These are phyloP conservation scores for Aspergillus ellipticus DNA, from an alignment of 495 filamentous ascomycete genomes.

Conservation along the genomic window DNA sequence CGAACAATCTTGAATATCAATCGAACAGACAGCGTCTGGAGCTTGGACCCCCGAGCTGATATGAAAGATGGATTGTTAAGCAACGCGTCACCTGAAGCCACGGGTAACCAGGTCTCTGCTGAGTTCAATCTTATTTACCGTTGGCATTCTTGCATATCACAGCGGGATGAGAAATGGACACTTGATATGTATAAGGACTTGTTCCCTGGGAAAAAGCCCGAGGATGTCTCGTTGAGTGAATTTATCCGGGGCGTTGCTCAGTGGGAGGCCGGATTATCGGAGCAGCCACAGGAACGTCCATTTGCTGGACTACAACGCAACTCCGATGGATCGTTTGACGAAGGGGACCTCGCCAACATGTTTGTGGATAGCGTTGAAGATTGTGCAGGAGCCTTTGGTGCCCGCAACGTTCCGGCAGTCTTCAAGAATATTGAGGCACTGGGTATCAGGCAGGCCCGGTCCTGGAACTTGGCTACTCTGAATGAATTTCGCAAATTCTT, in stretches of 20 bases:
- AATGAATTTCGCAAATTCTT: slow-evolving; percentile 89
- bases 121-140: slow-evolving; percentile 76
- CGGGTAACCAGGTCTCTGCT: slow-evolving; percentile 71
- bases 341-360: slow-evolving; percentile 67
- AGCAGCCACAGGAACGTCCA: slow-evolving; percentile 59
- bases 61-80: slow-evolving; percentile 39
- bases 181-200: slow-evolving; percentile 59
- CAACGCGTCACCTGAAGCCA: slow-evolving; percentile 34
- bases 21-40: slow-evolving; percentile 67
- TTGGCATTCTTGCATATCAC: slow-evolving; percentile 76
- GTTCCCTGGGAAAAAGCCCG: slow-evolving; percentile 52
- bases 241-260: slow-evolving; percentile 56
- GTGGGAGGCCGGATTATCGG: slow-evolving; percentile 54
- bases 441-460: slow-evolving; percentile 78
- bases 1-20: slow-evolving; percentile 78
- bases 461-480: slow-evolving; percentile 77
- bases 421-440: slow-evolving; percentile 77
- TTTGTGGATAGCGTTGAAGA: slow-evolving; percentile 63
- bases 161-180: slow-evolving; percentile 72
- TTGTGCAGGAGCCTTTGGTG: slow-evolving; percentile 58
- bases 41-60: slow-evolving; percentile 66
- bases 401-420: slow-evolving; percentile 67
- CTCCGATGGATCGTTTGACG: slow-evolving; percentile 56
- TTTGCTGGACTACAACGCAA: slow-evolving; percentile 62
- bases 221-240: slow-evolving; percentile 49